These are phyloP conservation scores for Boletus speciosus DNA, from an alignment of 768 basidiomycete species.

Conservation along the genomic window DNA sequence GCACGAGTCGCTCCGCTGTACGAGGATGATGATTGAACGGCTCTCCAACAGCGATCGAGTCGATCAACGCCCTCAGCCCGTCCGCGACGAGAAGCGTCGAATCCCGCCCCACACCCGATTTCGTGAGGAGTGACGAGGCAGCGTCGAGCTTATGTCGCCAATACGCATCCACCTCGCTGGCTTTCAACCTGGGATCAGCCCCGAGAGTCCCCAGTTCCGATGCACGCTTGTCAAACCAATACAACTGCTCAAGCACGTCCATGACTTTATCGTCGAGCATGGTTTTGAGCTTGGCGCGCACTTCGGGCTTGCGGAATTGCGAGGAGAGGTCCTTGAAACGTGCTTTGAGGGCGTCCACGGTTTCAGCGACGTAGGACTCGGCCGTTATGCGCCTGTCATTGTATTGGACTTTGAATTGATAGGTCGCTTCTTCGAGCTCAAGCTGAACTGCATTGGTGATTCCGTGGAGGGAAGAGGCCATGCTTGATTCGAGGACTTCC, in stretches of 20 bases:
- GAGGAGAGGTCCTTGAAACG: constrained; percentile 83
- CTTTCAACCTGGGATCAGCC: constrained; percentile 63
- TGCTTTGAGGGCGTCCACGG: constrained; percentile 87
- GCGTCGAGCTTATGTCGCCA: constrained; percentile 98
- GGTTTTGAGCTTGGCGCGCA: constrained; percentile 82
- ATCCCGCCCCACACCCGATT: constrained; percentile 93
- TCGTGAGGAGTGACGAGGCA: constrained; percentile 88
- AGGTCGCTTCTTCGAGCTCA: constrained; percentile 93
- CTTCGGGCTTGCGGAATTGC: constrained; percentile 85
- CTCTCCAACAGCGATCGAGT: constrained; percentile 82
- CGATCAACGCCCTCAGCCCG: constrained; percentile 84
- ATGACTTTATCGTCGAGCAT: constrained; percentile 97
- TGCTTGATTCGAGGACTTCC: constrained; percentile 96
- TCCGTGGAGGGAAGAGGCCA: constrained; percentile 92
- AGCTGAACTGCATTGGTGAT: constrained; percentile 97
- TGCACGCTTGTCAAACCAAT: constrained; percentile 91
- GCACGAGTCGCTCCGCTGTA: constrained; percentile 83
- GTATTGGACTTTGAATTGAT: constrained; percentile 99
- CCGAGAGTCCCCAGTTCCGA: constrained; percentile 70
- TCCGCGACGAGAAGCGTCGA: constrained; percentile 94
- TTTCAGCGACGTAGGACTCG: constrained; percentile 97
- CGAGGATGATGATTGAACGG: constrained; percentile 90
- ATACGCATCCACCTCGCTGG: constrained; percentile 79
- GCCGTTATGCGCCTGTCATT: constrained; percentile 94
- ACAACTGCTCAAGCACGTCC: constrained; percentile 95